phyloP scores from a whole-genome alignment of 108 stramenopile species.

The Discostella stelligeroides region DNA sequence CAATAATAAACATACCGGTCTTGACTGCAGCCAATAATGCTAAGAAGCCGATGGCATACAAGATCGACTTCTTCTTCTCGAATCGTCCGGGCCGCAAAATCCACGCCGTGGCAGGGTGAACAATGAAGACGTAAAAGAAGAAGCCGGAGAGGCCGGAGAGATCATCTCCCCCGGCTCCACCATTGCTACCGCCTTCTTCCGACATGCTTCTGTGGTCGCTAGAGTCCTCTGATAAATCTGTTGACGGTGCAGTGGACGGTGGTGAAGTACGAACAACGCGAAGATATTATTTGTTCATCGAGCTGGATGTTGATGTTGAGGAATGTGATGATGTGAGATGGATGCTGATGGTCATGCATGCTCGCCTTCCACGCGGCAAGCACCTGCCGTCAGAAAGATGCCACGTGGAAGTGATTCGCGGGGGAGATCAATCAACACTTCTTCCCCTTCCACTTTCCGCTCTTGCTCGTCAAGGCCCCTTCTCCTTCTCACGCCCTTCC shows the following conservation, averaged over 20 bases:
- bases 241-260: too few species aligned
- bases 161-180: constrained; percentile 66
- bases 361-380: too few species aligned
- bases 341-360: too few species aligned
- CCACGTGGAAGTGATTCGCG: too few species aligned
- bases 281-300: neutral
- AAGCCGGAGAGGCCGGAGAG: constrained; percentile 90
- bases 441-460: too few species aligned
- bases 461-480: too few species aligned
- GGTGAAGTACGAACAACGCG: too few species aligned
- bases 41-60: constrained; percentile 96
- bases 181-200: constrained; percentile 37
- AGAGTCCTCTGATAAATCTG: neutral
- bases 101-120: constrained; percentile 97
- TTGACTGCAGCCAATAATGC: constrained; percentile 88
- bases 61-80: constrained; percentile 87
- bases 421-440: too few species aligned
- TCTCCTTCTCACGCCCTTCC: too few species aligned
- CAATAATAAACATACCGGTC: constrained; percentile 71
- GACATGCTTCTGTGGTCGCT: constrained; percentile 20
- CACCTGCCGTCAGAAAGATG: too few species aligned
- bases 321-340: too few species aligned
- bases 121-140: constrained; percentile 96
- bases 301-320: neutral
- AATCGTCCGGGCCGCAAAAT: constrained; percentile 95